Base-by-base conservation (phyloP, 306 rosid species). In the Ormosia semicastrata region DNA sequence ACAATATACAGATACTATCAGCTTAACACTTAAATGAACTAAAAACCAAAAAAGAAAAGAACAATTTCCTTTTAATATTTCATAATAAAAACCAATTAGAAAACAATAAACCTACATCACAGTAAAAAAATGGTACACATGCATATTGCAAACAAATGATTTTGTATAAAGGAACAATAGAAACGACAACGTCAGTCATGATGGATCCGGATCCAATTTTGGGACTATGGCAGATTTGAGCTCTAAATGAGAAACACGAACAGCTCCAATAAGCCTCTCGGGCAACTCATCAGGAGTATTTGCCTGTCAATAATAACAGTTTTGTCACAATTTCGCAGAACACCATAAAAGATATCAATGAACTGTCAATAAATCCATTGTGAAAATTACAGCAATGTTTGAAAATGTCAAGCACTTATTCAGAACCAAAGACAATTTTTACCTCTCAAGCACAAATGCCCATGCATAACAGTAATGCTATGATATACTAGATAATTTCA, bases 201-300 rank as follows among this genome's bases (percentile, higher is more conserved):
- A 92, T n/a, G 93, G 84, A 69, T 92, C 97, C 43, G 79, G 78
- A 7, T 90, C 98, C 85, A 95, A 84, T 73, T 92, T 92, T 7
- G 99, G 93, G 30, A 89, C 90, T 65, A 85, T 64, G 66, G 99
- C 98, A 36, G 98, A 87, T 39, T 84, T 78, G 46, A 95, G 98
- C 76, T 90, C 92, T 76, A 95, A 72, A 81, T 95, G 99, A 71
- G 98, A 93, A 70, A 93, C 69, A 4, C 99, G 98, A 73, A 93
- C 97, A 8, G 99, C 99, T 53, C 99, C 98, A 71, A 95, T 88
- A 69, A 95, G 93, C 88, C 94, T 85, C 86, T 95, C 99, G 2
- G 99, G 98, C 81, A 95, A 90, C 89, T 95, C 99, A 85, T 89
- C 94, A 29, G 91, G 68, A 10, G 90, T 86, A 82, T 93, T 95